Percentiles rank a stretch among this genome's conserved stretches.
phyloP scores from a whole-genome alignment of 1,284 basidiomycete species.

The Sporisorium scitamineum region DNA sequence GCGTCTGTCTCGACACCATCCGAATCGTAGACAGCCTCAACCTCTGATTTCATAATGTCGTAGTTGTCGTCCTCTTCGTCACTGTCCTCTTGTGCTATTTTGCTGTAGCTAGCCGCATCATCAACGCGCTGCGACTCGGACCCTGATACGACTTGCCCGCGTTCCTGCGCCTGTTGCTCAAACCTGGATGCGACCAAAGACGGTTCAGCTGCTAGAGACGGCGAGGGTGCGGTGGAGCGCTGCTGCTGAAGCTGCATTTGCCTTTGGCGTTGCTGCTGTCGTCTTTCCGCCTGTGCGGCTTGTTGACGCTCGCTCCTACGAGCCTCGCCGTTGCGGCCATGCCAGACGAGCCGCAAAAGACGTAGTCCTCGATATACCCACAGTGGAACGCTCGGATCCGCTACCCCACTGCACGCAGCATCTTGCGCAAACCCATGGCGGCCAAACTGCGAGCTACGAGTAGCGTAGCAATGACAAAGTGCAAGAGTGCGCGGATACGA shows the following conservation, averaged over 20 bases:
- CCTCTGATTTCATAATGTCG: background rate
- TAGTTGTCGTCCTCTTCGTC: slow-evolving; percentile 35
- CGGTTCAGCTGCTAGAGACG: background rate
- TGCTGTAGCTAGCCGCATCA: background rate
- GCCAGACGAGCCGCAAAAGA: slow-evolving; percentile 60
- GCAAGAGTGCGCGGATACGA: slow-evolving; percentile 21
- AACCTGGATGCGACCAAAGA: background rate
- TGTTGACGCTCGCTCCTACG: slow-evolving; percentile 27
- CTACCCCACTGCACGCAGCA: slow-evolving; percentile 19
- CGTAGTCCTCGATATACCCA: slow-evolving; percentile 40
- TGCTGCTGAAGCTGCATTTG: background rate
- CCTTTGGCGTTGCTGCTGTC: slow-evolving; percentile 9
- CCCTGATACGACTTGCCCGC: background rate
- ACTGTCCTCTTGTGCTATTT: slow-evolving; percentile 3
- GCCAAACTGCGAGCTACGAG: slow-evolving; percentile 22
- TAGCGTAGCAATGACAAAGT: slow-evolving; percentile 16
- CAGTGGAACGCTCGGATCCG: slow-evolving; percentile 34
- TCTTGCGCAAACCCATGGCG: slow-evolving; percentile 13
- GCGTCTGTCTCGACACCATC: slow-evolving; percentile 9
- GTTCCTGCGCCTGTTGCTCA: background rate
- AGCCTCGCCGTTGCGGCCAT: slow-evolving; percentile 63
- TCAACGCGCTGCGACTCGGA: background rate
- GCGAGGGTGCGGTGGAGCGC: background rate
- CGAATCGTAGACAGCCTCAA: slow-evolving; percentile 1
- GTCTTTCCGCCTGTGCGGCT: slow-evolving; percentile 7